These are phyloP conservation scores for Candida yuanshanica DNA, from an alignment of 805 yeast species.

Conservation along the genomic window DNA sequence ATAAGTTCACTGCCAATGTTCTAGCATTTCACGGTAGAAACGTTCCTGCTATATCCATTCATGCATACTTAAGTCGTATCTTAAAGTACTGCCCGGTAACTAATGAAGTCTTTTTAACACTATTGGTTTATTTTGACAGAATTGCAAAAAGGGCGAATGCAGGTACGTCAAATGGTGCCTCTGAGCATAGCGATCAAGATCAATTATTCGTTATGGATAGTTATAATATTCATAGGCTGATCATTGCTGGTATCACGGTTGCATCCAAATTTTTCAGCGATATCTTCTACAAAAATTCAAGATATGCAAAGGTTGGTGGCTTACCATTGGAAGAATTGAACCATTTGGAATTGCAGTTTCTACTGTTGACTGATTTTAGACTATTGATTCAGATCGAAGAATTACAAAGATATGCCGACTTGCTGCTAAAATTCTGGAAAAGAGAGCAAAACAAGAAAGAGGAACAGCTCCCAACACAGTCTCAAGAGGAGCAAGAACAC, in stretches of 20 bases:
- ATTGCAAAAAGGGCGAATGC: conserved; percentile 79
- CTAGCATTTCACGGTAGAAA: conserved; percentile 94
- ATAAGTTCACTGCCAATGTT: conserved; percentile 59
- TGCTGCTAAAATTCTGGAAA: conserved; percentile 79
- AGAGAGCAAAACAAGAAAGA: conserved; percentile 37
- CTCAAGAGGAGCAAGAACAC: not conserved
- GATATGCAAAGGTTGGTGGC: conserved; percentile 96
- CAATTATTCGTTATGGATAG: conserved; percentile 93
- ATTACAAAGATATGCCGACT: conserved; percentile 83
- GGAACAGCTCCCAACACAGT: not conserved
- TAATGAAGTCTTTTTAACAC: conserved; percentile 86
- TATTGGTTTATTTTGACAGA: conserved; percentile 90
- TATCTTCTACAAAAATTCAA: conserved; percentile 86
- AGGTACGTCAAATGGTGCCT: conserved; percentile 22
- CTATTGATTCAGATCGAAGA: conserved; percentile 87
- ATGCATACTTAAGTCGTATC: conserved; percentile 84
- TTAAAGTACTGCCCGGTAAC: conserved; percentile 98
- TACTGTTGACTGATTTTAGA: conserved; percentile 78
- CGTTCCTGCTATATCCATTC: conserved; percentile 90
- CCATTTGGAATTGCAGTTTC: conserved; percentile 84
- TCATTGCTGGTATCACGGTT: conserved; percentile 92
- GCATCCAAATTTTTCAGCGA: conserved; percentile 93
- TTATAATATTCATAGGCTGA: conserved; percentile 88
- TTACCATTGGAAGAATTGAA: conserved; percentile 89
- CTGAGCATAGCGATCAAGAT: conserved; percentile 14